Evolutionary conservation across 2,329 filamentous ascomycete genomes (phyloP).

Genomic region (Herpotrichia juniperi): DNA sequence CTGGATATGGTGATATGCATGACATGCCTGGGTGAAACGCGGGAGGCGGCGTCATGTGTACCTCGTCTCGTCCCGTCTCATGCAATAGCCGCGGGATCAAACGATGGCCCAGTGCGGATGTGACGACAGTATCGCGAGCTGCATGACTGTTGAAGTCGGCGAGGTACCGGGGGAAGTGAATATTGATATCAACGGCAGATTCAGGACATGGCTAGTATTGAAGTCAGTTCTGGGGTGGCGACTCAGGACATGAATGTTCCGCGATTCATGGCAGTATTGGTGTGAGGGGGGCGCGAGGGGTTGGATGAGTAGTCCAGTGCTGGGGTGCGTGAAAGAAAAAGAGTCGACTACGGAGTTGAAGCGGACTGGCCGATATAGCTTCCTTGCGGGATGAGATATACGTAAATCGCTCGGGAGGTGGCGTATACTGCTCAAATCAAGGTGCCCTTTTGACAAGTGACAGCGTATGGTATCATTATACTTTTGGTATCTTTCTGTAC

Average conservation of each 20-base stretch:
- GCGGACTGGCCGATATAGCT: neutral
- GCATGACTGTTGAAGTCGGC: neutral
- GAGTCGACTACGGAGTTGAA: neutral
- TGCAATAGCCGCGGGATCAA: neutral
- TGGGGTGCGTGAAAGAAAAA: too few species aligned
- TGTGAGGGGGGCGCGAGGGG: neutral
- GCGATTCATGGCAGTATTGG: neutral
- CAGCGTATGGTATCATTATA: slow-evolving; percentile 12
- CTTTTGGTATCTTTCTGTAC: slow-evolving; percentile 11
- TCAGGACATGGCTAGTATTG: neutral
- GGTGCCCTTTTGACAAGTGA: neutral
- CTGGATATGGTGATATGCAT: too few species aligned
- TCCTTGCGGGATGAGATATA: too few species aligned
- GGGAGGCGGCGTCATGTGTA: neutral
- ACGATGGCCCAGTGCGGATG: neutral
- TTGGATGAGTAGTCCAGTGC: neutral
- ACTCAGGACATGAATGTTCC: neutral
- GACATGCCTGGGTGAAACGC: neutral
- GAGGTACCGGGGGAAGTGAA: neutral
- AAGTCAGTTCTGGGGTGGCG: neutral
- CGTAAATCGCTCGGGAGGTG: too few species aligned
- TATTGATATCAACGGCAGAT: neutral
- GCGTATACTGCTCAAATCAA: too few species aligned
- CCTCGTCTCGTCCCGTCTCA: neutral
- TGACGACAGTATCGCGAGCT: neutral